phyloP scores from a whole-genome alignment of 2,329 filamentous ascomycete species.

The Cercospora citrullina region DNA sequence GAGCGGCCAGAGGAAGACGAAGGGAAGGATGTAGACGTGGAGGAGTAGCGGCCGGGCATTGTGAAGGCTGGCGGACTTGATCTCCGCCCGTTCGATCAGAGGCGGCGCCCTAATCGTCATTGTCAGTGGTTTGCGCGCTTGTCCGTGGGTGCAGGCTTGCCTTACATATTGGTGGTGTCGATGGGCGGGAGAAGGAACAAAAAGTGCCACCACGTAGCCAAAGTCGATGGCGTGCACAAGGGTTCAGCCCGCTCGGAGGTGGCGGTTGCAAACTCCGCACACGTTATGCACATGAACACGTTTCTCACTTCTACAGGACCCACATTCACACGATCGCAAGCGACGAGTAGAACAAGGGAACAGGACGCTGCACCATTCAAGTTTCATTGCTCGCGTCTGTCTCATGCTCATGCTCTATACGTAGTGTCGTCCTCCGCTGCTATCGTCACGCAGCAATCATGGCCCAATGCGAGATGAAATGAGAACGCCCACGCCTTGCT shows the following conservation, averaged over 20 bases:
- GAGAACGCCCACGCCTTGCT: conserved; percentile 37
- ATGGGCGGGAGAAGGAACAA: background rate
- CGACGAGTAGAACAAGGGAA: background rate
- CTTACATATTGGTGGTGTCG: conserved; percentile 16
- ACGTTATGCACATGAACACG: background rate
- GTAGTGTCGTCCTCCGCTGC: conserved; percentile 12
- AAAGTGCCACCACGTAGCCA: conserved; percentile 7
- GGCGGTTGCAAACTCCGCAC: conserved; percentile 1
- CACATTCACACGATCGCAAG: background rate
- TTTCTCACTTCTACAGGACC: background rate
- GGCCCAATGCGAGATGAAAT: conserved; percentile 8
- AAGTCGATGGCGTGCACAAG: conserved; percentile 1
- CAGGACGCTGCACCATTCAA: background rate
- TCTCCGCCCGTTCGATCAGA: conserved; percentile 89
- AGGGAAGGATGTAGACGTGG: conserved; percentile 92
- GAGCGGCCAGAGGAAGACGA: conserved; percentile 84
- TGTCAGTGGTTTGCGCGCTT: conserved; percentile 2
- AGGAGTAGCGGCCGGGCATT: conserved; percentile 78
- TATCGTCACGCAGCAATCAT: background rate
- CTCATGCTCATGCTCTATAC: conserved; percentile 16
- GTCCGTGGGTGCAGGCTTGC: background rate
- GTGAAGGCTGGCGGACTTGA: conserved; percentile 82
- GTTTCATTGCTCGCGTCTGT: conserved; percentile 13
- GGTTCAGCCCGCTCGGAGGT: conserved; percentile 10
- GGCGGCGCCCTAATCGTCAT: conserved; percentile 15